Conservation (phyloP, 192 early-diverging fungal species). For the Coemansia sp. region DNA sequence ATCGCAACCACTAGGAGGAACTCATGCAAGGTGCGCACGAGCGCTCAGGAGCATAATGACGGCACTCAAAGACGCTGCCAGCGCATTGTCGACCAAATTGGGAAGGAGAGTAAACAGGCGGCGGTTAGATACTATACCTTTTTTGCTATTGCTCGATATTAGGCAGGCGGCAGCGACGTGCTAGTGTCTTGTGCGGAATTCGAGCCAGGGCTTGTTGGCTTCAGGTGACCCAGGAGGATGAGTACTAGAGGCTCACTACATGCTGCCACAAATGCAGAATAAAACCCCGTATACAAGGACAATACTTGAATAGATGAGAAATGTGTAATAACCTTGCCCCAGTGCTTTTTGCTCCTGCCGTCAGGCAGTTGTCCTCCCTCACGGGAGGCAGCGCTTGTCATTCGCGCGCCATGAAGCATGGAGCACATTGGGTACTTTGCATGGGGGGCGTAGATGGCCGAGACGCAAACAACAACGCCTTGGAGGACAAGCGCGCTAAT, state of each 20-base stretch:
- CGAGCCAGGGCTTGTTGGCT: neutral
- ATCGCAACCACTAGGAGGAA: neutral
- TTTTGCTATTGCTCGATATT: neutral
- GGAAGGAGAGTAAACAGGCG: neutral
- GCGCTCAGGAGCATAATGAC: slow-evolving; percentile 6
- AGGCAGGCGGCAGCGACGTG: neutral
- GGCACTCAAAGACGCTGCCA: neutral
- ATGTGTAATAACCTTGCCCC: slow-evolving; percentile 1
- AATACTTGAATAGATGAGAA: neutral
- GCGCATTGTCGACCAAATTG: slow-evolving; percentile 3
- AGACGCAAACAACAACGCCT: neutral
- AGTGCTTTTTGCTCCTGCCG: neutral
- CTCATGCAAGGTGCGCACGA: slow-evolving; percentile 6
- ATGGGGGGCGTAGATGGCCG: neutral
- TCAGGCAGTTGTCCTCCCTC: neutral
- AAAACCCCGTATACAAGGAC: neutral
- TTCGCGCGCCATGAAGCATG: neutral
- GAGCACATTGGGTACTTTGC: neutral
- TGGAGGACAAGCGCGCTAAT: neutral
- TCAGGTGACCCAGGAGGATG: neutral
- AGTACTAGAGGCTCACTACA: neutral
- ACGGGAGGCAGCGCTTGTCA: neutral
- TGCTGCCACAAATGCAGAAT: slow-evolving; percentile 1
- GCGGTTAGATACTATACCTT: slow-evolving; percentile 7
- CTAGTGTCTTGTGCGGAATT: slow-evolving; percentile 1